Conservation (phyloP, 139 green algal species). For the Chlamydomonas schloesseri region DNA sequence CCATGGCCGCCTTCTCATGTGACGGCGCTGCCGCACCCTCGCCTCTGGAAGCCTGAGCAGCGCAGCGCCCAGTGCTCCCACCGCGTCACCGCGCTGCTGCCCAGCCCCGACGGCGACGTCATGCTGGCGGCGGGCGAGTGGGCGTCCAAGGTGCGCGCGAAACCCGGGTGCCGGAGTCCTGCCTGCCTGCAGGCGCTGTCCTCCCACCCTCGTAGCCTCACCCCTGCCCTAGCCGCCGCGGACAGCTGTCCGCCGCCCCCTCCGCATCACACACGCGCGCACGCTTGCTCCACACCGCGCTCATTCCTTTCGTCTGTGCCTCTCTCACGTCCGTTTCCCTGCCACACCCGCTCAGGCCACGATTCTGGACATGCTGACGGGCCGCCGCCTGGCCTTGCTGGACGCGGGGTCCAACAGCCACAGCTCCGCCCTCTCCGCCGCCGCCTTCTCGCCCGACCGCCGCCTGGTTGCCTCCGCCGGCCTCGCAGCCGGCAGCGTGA, state of each 20-base stretch:
- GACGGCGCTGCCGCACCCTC: conserved; percentile 24
- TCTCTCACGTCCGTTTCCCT: too few relatives aligned
- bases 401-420: neutral
- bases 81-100: neutral
- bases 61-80: neutral
- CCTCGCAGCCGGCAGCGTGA: neutral
- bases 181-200: too few relatives aligned
- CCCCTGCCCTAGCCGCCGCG: too few relatives aligned
- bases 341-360: neutral
- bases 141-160: neutral
- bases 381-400: neutral
- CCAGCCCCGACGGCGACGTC: conserved; percentile 6
- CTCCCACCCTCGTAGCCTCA: too few relatives aligned
- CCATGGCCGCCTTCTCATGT: neutral
- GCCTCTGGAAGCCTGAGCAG: neutral
- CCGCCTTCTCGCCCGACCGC: neutral
- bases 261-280: too few relatives aligned
- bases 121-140: conserved; percentile 21
- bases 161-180: too few relatives aligned
- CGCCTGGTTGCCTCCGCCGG: conserved; percentile 9
- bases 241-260: too few relatives aligned
- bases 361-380: neutral
- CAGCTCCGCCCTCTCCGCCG: conserved; percentile 19
- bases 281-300: too few relatives aligned
- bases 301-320: too few relatives aligned